phyloP scores from a whole-genome alignment of 2,329 filamentous ascomycete genomes.

The Penicillium italicum region DNA sequence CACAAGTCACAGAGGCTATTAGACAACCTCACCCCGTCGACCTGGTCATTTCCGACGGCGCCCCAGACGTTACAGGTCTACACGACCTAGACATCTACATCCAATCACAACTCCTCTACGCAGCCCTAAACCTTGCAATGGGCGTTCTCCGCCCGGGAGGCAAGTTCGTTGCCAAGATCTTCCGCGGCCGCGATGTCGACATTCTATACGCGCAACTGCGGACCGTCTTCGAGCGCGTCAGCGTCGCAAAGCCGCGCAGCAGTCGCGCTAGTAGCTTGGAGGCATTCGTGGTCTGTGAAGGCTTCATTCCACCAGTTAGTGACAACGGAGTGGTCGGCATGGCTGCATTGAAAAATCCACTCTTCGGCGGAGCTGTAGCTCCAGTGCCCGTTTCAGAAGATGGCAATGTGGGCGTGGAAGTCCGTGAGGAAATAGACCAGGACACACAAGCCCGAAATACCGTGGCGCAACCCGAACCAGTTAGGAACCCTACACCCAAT shows the following conservation, averaged over 20 bases:
- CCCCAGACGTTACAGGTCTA: slow-evolving; percentile 91
- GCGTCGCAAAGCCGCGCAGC: slow-evolving; percentile 88
- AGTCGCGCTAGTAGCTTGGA: slow-evolving; percentile 96
- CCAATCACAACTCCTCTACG: slow-evolving; percentile 90
- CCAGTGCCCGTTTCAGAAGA: slow-evolving; percentile 28
- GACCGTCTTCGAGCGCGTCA: slow-evolving; percentile 80
- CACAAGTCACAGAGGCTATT: slow-evolving; percentile 34
- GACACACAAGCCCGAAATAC: slow-evolving; percentile 16
- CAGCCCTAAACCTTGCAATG: slow-evolving; percentile 86
- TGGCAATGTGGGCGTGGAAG: slow-evolving; percentile 35
- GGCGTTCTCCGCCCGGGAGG: slow-evolving; percentile 90
- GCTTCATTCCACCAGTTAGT: slow-evolving; percentile 68
- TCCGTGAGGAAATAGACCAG: slow-evolving; percentile 44
- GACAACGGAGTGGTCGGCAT: slow-evolving; percentile 49
- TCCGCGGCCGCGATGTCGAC: slow-evolving; percentile 91
- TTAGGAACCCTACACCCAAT: slow-evolving; percentile 8
- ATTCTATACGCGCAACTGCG: slow-evolving; percentile 90
- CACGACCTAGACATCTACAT: slow-evolving; percentile 99
- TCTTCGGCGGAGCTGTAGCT: slow-evolving; percentile 39
- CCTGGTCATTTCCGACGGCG: slow-evolving; percentile 90
- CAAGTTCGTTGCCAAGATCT: slow-evolving; percentile 97
- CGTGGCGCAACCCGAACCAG: slow-evolving; percentile 1
- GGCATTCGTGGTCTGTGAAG: slow-evolving; percentile 91
- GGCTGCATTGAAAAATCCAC: slow-evolving; percentile 36
- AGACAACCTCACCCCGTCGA: slow-evolving; percentile 75